Evolutionary conservation across 2,329 filamentous ascomycete species (phyloP), one percentile per base, ranked within the genome.

Genomic region (Penicillium sp.): DNA sequence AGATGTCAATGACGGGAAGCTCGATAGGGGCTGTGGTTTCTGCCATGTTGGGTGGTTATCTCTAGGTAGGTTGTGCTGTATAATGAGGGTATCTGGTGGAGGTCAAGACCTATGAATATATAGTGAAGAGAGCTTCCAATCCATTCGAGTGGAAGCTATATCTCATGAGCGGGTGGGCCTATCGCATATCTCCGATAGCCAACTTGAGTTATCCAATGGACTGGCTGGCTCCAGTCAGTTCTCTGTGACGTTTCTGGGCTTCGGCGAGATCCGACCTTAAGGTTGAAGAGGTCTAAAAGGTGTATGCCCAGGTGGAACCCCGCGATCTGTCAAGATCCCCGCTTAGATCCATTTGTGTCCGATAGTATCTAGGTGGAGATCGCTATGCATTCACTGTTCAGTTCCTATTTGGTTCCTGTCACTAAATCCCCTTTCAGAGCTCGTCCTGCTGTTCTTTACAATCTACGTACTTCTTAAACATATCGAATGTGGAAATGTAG

Each of bases 1-100:
- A 85, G 56, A 95, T 84, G 68, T 96, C 87, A 60, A 97, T 89
- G 44, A 96, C 75, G 18, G 92, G 90, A 33, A 96, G 90, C 16
- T 70, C 56, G 39, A 73, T 69, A 33, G 65, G 60, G 7, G 61
- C 38, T 25, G 56, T 49, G 19, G 52, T 41, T 27, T 64, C 58
- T 14, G 59, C 29, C 62, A 65, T 65, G 33, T 55, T 56, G 43
- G 9, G 14, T 7, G n/a, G n/a, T n/a, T n/a, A n/a, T n/a, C n/a
- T 6, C n/a, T 28, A 28, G 8, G 12, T 28, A 19, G 18, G 7
- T 12, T 7, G 12, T 41, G 4, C 25, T 25, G 31, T n/a, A 19
- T 27, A 28, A n/a, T n/a, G 25, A 27, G 31, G 31, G n/a, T 28
- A 10, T 43, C 18, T 30, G 29, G 30, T n/a, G 30, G 30, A 12